Conservation (phyloP, 192 early-diverging fungal genomes). For the Oehlia diaphana region DNA sequence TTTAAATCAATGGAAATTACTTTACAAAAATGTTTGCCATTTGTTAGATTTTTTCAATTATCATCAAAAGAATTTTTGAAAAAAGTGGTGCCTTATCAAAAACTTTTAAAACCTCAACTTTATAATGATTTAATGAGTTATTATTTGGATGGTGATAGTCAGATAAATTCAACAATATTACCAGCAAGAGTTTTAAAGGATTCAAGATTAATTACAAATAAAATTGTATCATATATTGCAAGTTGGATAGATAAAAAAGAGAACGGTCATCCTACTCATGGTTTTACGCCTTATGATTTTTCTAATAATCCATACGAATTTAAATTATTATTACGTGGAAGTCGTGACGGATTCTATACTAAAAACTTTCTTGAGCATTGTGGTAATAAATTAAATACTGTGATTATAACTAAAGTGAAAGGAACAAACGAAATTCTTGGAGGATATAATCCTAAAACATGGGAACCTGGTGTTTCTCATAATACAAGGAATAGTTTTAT, state of each 20-base stretch:
- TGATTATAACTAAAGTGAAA: neutral
- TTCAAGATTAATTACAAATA: no score
- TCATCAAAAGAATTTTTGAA: neutral
- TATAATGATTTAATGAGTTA: neutral
- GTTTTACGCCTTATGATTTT: neutral
- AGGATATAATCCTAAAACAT: constrained; percentile 7
- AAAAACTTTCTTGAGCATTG: neutral
- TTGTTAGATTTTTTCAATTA: neutral
- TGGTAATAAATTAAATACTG: neutral
- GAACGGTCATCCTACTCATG: neutral
- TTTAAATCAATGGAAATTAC: neutral
- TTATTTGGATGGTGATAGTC: neutral
- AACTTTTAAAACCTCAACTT: neutral
- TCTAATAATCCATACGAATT: neutral
- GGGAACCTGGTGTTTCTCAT: neutral
- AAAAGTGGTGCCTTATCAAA: constrained; percentile 2
- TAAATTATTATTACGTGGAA: neutral
- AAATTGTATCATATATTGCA: neutral
- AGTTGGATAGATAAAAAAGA: neutral
- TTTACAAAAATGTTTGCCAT: neutral
- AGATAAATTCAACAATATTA: neutral
- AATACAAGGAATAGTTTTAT: constrained; percentile 3
- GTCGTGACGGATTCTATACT: neutral
- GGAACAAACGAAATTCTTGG: constrained; percentile 16
- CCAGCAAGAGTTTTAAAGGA: neutral